A percentile compares a stretch with the other conserved stretches of the same genome.
These are phyloP conservation scores for Cryptococcus wingfieldii DNA, from an alignment of 1,284 basidiomycete species.

Conservation along the genomic window DNA sequence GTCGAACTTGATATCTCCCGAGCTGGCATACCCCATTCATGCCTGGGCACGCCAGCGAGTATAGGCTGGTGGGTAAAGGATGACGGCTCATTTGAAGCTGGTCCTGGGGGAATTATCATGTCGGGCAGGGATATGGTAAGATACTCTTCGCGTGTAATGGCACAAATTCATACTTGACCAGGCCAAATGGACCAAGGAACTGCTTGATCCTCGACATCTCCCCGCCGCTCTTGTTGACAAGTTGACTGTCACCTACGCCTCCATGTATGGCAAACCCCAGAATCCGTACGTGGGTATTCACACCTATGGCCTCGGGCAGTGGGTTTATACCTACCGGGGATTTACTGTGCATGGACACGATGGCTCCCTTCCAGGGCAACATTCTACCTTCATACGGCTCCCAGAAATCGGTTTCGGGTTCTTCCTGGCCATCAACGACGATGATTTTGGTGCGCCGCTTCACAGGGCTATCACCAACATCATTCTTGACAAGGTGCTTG, in stretches of 20 bases:
- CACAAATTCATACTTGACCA: background rate
- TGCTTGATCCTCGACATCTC: conserved; percentile 25
- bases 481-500: conserved; percentile 23
- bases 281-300: conserved; percentile 8
- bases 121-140: conserved; percentile 29
- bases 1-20: background rate
- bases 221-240: conserved; percentile 16
- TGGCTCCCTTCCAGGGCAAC: conserved; percentile 27
- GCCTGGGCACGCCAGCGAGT: conserved; percentile 14
- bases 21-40: conserved; percentile 5
- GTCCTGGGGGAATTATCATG: conserved; percentile 29
- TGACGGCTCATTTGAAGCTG: conserved; percentile 19
- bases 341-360: conserved; percentile 18
- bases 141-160: background rate
- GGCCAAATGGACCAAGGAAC: conserved; percentile 28
- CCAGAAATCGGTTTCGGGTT: conserved; percentile 21
- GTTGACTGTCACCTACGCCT: conserved; percentile 7
- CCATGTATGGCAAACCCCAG: background rate
- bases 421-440: conserved; percentile 27
- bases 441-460: conserved; percentile 18
- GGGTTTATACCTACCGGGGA: conserved; percentile 24
- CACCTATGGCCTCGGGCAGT: conserved; percentile 27
- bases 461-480: conserved; percentile 12
- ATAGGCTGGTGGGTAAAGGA: conserved; percentile 22
- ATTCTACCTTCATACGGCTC: conserved; percentile 14